Conservation (phyloP, 2,329 filamentous ascomycete genomes). For the Aspergillus fumigatiaffinis region DNA sequence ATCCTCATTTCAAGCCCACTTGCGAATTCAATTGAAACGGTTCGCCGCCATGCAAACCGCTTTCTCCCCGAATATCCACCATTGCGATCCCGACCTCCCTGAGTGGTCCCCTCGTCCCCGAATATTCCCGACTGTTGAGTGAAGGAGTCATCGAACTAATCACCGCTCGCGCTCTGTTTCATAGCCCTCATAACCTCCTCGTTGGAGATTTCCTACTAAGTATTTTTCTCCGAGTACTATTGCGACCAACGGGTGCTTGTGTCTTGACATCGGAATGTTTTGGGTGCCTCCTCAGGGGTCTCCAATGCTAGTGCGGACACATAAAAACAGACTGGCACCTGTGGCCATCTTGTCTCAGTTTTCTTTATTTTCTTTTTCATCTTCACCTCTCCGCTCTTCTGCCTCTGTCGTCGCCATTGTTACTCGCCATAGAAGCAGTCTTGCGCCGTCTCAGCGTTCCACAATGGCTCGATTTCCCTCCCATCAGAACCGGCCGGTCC, state of each 20-base stretch:
- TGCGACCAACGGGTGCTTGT: neutral
- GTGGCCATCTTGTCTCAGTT: constrained; percentile 9
- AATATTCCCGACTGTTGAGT: constrained; percentile 21
- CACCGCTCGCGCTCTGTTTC: constrained; percentile 13
- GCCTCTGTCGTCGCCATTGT: constrained; percentile 12
- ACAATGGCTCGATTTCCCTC: constrained; percentile 35
- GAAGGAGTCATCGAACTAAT: constrained; percentile 11
- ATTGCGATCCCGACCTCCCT: constrained; percentile 15
- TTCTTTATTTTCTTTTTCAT: constrained; percentile 6
- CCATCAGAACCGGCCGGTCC: constrained; percentile 34
- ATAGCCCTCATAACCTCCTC: constrained; percentile 18
- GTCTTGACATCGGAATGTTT: constrained; percentile 55
- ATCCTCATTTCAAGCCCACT: constrained; percentile 10
- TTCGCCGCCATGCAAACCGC: constrained; percentile 18
- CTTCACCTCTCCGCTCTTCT: constrained; percentile 6
- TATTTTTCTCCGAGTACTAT: neutral
- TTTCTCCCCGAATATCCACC: constrained; percentile 19
- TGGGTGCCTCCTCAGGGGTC: constrained; percentile 31
- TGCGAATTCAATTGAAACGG: constrained; percentile 14
- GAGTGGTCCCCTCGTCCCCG: constrained; percentile 19
- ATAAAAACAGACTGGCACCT: constrained; percentile 29
- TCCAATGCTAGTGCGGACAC: constrained; percentile 29
- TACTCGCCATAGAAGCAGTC: constrained; percentile 15
- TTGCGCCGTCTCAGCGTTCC: constrained; percentile 22
- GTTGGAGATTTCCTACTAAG: constrained; percentile 11